Base-by-base conservation (phyloP, 768 basidiomycete species). In the Cyclocybe aegerita region DNA sequence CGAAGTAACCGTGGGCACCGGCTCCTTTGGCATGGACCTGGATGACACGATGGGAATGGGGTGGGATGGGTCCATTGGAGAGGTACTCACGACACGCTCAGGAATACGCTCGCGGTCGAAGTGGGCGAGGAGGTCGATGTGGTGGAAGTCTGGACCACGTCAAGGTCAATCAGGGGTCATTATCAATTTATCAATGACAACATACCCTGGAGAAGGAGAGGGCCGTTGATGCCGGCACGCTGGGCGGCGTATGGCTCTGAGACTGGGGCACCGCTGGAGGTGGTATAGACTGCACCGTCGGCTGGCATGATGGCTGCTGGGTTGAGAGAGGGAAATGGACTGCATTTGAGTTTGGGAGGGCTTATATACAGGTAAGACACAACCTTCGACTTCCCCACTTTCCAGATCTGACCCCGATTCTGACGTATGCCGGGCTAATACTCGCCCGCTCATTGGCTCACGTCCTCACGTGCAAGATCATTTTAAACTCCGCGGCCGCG, bases 21-120 rank as follows among this genome's bases (percentile, higher is more conserved):
- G 88, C 88, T 49, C 90, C 95, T 67, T 93, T 96, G 55, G 93
- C 92, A 63, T 94, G 93, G 46, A 94, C 82, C 88, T 93, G 66
- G 59, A 62, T 55, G 50, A 63, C 59, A 49, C 60, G 56, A 64
- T 69, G 62, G 17, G 16, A 9, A 41, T 63, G 57, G 39, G 61
- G 63, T 54, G 58, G 9, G 40, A 9, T 36, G 7, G 4, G 49
- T 39, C n/a, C 15, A 43, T 41, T 4, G 5, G 33, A 35, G 23
- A 16, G 32, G 12, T 10, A 75, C 82, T 57, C 68, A 86, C 93
- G 57, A 91, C 87, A 69, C 93, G 91, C 78, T 96, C 93, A 11
- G 95, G 96, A 62, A 98, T 96, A 66, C 96, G 88, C 70, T 97
- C 94, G 52, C 91, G 86, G 67, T 92, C 90, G 61, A 95, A 94